phyloP scores from a whole-genome alignment of 2,329 filamentous ascomycete species.

The Exophiala sp. region DNA sequence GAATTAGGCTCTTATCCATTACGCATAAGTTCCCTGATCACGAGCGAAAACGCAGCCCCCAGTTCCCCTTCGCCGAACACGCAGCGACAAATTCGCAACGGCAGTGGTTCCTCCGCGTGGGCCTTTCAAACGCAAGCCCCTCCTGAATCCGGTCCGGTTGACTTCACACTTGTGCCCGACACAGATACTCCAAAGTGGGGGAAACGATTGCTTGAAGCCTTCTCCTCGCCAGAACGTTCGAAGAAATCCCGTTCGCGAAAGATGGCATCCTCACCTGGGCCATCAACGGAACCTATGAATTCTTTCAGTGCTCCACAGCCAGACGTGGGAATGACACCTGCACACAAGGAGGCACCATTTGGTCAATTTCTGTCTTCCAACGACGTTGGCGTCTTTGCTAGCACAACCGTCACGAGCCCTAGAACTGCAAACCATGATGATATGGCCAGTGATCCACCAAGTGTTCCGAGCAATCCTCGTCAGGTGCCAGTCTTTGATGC shows the following conservation, averaged over 20 bases:
- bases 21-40: neutral
- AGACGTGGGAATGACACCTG: neutral
- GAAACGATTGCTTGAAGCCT: neutral
- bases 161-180: neutral
- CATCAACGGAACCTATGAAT: neutral
- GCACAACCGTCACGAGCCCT: neutral
- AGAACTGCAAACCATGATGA: neutral
- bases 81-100: neutral
- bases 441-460: neutral
- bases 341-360: neutral
- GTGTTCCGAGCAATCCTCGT: neutral
- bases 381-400: conserved; percentile 1
- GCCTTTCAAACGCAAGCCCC: conserved; percentile 1
- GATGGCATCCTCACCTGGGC: neutral
- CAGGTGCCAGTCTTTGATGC: conserved; percentile 9
- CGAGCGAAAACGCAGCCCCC: neutral
- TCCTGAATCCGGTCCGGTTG: neutral
- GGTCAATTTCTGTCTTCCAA: neutral
- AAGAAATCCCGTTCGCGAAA: neutral
- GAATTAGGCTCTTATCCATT: neutral
- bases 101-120: neutral
- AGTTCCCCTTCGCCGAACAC: neutral
- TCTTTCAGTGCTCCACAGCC: neutral
- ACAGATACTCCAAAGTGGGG: neutral
- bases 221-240: neutral